Evolutionary conservation across 2,329 filamentous ascomycete species (phyloP), one percentile per base, ranked within the genome.

Genomic region (Phaeosphaeria sp.): DNA sequence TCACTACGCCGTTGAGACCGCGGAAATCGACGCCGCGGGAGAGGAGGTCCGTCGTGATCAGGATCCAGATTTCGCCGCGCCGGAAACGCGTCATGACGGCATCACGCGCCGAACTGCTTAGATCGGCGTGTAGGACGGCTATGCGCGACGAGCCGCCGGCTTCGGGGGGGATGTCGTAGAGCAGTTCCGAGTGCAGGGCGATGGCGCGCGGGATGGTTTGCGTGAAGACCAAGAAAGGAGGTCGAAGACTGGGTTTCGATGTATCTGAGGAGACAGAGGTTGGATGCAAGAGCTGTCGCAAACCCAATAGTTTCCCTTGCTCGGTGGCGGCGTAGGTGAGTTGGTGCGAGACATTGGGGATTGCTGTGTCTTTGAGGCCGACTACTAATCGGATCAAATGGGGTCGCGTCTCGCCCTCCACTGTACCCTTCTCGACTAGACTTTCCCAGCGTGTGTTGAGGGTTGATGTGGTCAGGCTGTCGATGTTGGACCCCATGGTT

Each of bases 21-120:
- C 91, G 88, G 80, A 99, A 97, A 77, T 99, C 95, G 42, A 99
- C 89, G 20, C 95, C 95, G 33, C 95, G 90, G 17, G 93, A 90
- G 11, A 99, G 83, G 7, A 99, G 86, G 73, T 99, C 95, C 0
- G 95, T 99, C 0, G 95, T 98, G 74, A 99, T 95, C 36, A 99
- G 84, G 6, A 98, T 88, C 95, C 95, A 99, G 60, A 98, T 89
- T 73, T 98, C 93, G 63, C 93, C 95, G 33, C 89, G 89, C 36
- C 95, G 89, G 82, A 99, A 98, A 20, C 89, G 88, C 54, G 92
- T 87, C 90, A 99, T 96, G 66, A 97, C 90, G 51, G 84, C 82
- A 13, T 91, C 87, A 17, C 95, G 90, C 10, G 87, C 87, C 3
- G 84, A 84, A 70, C 94, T 90, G 0, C 91, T 87, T 6, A 99